A percentile compares a stretch with the other conserved stretches of the same genome.
These are phyloP conservation scores for Psidium friedrichsthalianum DNA, from an alignment of 345 rosid genomes.

Conservation along the genomic window DNA sequence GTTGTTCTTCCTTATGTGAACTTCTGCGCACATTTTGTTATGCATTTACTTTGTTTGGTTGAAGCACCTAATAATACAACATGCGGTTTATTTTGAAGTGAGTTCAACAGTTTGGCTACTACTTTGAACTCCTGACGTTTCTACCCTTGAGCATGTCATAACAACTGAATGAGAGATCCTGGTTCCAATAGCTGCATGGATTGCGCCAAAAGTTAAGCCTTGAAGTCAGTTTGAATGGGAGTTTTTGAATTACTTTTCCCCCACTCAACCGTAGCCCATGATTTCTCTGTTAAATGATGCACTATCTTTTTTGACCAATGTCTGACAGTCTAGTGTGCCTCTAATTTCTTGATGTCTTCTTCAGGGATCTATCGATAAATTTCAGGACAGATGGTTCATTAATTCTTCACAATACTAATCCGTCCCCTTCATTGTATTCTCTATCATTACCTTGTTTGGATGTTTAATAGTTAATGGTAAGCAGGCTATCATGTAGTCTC, in stretches of 20 bases:
- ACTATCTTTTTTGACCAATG: background rate
- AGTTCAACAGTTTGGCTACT: background rate
- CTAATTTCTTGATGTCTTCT: background rate
- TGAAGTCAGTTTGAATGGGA: background rate
- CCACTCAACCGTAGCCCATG: background rate
- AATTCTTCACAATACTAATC: background rate
- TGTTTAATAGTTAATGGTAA: background rate
- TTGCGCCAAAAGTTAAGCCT: background rate
- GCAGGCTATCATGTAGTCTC: background rate
- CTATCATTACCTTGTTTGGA: background rate
- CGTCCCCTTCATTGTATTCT: background rate
- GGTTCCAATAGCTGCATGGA: background rate
- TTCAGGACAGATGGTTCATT: background rate
- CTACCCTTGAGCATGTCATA: background rate
- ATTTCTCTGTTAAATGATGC: background rate
- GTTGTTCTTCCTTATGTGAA: background rate
- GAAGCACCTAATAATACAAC: background rate
- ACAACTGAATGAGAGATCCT: background rate
- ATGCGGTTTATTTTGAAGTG: background rate
- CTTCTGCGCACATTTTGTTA: background rate
- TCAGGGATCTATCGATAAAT: background rate
- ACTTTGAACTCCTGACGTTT: background rate
- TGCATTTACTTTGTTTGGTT: background rate
- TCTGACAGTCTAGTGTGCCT: background rate
- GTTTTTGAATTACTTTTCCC: background rate